These are phyloP conservation scores for Rubus idaeus DNA, from an alignment of 306 rosid genomes.

Conservation along the genomic window DNA sequence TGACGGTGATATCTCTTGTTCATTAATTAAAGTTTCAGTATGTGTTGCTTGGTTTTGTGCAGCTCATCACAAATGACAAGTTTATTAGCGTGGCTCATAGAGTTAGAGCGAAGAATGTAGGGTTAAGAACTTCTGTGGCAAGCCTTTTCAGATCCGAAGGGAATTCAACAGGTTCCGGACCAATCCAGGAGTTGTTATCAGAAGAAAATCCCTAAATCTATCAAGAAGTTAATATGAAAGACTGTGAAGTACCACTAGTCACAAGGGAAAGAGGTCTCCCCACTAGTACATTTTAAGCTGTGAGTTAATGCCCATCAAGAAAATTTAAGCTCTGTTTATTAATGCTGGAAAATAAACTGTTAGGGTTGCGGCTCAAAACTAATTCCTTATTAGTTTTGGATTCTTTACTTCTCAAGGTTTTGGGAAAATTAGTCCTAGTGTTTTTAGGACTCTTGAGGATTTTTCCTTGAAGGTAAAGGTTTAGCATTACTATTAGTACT, in stretches of 20 bases:
- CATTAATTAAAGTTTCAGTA: no score
- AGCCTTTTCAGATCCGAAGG: not conserved
- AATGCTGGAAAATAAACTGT: no score
- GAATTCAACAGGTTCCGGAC: not conserved
- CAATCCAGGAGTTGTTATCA: constrained; percentile 7
- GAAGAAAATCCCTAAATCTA: not conserved
- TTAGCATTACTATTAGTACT: no score
- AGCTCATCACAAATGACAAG: constrained; percentile 31
- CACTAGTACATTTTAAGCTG: constrained; percentile 39
- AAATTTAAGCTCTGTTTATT: no score
- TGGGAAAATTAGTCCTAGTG: no score
- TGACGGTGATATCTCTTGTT: no score
- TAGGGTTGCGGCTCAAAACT: no score
- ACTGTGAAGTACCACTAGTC: not conserved
- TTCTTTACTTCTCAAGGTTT: no score
- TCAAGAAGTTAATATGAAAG: not conserved
- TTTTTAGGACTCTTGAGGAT: no score
- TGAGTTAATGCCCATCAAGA: constrained; percentile 3
- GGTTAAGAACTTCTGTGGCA: constrained; percentile 2
- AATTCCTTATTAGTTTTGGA: no score
- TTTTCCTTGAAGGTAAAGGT: no score
- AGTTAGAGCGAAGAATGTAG: constrained; percentile 14
- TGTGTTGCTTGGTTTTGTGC: not conserved
- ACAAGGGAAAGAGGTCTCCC: constrained; percentile 33
- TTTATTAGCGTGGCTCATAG: constrained; percentile 14